A percentile compares a stretch with the other conserved stretches of the same genome.
These are phyloP conservation scores for Aschersonia sp. DNA, from an alignment of 2,329 filamentous ascomycete species.

Conservation along the genomic window DNA sequence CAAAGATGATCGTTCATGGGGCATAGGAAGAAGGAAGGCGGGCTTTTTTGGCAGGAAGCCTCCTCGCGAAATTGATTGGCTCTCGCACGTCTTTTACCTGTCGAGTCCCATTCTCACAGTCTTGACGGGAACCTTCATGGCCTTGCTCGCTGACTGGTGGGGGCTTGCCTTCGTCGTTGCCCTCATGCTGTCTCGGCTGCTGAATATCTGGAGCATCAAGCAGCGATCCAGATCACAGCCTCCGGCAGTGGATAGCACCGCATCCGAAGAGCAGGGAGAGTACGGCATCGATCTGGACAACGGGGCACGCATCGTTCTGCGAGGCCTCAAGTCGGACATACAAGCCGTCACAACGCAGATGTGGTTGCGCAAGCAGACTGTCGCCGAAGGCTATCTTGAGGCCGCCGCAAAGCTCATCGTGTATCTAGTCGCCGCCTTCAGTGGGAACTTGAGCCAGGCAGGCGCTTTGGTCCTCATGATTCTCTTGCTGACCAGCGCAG, in stretches of 20 bases:
- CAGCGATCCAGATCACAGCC: slow-evolving; percentile 20
- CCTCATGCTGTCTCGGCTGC: slow-evolving; percentile 36
- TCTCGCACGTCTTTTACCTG: slow-evolving; percentile 34
- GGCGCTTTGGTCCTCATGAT: slow-evolving; percentile 36
- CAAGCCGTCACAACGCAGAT: slow-evolving; percentile 41
- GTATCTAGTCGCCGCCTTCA: slow-evolving; percentile 39
- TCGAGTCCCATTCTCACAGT: slow-evolving; percentile 31
- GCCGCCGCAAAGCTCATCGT: slow-evolving; percentile 40
- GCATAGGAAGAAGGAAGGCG: slow-evolving; percentile 1
- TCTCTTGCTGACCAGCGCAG: slow-evolving; percentile 36
- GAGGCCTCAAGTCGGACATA: slow-evolving; percentile 38
- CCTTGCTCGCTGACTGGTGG: slow-evolving; percentile 36
- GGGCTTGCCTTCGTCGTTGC: slow-evolving; percentile 29
- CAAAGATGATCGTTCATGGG: neutral
- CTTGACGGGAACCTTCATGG: slow-evolving; percentile 25
- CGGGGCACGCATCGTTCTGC: slow-evolving; percentile 35
- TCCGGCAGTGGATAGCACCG: neutral
- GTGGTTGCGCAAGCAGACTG: slow-evolving; percentile 39
- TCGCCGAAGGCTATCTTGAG: slow-evolving; percentile 34
- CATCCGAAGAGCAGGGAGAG: slow-evolving; percentile 16
- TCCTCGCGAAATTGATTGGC: slow-evolving; percentile 22
- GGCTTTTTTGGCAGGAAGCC: slow-evolving; percentile 6
- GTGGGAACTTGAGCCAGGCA: slow-evolving; percentile 37
- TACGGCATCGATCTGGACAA: slow-evolving; percentile 37
- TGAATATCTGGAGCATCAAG: slow-evolving; percentile 43